Evolutionary conservation across 176 grass and related monocot genomes (phyloP).

Genomic region (Dactylis glomerata): DNA sequence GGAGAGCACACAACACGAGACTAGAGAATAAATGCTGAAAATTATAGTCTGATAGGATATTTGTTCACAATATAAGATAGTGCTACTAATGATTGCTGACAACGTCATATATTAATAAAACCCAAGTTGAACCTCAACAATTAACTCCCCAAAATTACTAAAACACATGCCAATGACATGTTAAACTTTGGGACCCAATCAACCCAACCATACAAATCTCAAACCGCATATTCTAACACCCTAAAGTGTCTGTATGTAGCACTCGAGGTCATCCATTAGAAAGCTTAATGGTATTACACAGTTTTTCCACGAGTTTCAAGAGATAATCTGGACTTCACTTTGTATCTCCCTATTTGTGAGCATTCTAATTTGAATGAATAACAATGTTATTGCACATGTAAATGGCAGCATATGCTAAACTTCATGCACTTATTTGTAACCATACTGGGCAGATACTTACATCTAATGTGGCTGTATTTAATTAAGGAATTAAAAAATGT

Average conservation of each 20-base stretch:
- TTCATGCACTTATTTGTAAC: neutral
- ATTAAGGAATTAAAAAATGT: neutral
- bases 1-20: no score
- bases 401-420: neutral
- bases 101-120: neutral
- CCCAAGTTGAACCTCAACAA: neutral
- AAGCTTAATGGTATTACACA: neutral
- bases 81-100: neutral
- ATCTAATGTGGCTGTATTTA: neutral
- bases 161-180: neutral
- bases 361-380: neutral
- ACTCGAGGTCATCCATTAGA: neutral
- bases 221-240: neutral
- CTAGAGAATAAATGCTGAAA: neutral
- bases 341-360: neutral
- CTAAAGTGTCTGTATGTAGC: neutral
- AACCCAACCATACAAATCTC: neutral
- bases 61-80: neutral
- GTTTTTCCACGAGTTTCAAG: neutral
- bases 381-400: neutral
- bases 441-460: neutral
- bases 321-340: neutral
- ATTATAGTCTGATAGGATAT: neutral
- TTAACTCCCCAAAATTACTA: neutral
- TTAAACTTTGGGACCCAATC: neutral